A percentile compares a stretch with the other conserved stretches of the same genome.
phyloP scores from a whole-genome alignment of 1,284 basidiomycete species.

The Ganoderma lingzhi region DNA sequence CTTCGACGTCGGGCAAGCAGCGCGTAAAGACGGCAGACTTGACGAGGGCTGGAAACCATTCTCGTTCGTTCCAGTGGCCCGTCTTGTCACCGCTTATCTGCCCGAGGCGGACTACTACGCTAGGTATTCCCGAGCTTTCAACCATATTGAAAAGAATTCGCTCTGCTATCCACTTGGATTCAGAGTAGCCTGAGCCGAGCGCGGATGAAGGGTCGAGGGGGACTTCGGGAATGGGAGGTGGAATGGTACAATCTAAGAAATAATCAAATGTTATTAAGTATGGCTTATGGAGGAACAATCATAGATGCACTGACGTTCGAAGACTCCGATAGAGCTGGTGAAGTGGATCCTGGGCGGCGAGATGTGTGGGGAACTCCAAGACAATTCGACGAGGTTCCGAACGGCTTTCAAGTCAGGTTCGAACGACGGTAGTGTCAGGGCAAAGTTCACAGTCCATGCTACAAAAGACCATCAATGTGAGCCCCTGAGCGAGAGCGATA shows the following conservation, averaged over 20 bases:
- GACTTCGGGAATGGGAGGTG: constrained; percentile 21
- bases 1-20: constrained; percentile 16
- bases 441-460: constrained; percentile 50
- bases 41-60: constrained; percentile 50
- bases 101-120: constrained; percentile 49
- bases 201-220: constrained; percentile 35
- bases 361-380: constrained; percentile 34
- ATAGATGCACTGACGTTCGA: constrained; percentile 26
- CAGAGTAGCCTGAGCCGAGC: constrained; percentile 46
- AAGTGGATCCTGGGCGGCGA: constrained; percentile 38
- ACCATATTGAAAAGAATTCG: constrained; percentile 34
- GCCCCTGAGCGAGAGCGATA: background rate
- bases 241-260: constrained; percentile 18
- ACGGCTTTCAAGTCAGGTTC: constrained; percentile 32
- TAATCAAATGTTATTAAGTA: background rate
- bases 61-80: constrained; percentile 52
- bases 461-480: background rate
- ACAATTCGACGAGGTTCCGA: constrained; percentile 35
- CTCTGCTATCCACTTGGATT: constrained; percentile 52
- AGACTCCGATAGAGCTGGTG: constrained; percentile 43
- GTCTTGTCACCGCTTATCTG: constrained; percentile 49
- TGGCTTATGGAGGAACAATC: background rate
- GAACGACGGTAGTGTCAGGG: constrained; percentile 36
- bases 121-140: constrained; percentile 35
- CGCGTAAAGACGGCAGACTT: constrained; percentile 11